These are phyloP conservation scores for Beauveria scarabaeidicola DNA, from an alignment of 2,329 filamentous ascomycete genomes.

Conservation along the genomic window DNA sequence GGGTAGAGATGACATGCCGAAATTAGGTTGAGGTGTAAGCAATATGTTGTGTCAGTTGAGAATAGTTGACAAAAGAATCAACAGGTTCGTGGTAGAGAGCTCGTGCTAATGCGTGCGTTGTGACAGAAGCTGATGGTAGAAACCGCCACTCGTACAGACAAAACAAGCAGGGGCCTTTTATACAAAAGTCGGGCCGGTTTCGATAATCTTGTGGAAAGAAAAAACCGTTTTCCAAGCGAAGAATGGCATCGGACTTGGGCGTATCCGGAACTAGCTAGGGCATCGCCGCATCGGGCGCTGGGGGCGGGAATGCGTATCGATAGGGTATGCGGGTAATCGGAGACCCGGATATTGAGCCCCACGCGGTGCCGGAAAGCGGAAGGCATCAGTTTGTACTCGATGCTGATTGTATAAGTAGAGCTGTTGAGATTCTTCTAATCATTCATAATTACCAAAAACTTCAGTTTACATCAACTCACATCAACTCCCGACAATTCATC, in stretches of 20 bases:
- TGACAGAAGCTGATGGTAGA: neutral
- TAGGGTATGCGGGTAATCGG: constrained; percentile 8
- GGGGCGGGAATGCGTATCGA: neutral
- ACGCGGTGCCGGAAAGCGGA: neutral
- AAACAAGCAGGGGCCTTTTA: neutral
- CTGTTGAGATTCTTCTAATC: neutral
- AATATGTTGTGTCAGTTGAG: too few relatives aligned
- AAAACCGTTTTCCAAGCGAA: too few relatives aligned
- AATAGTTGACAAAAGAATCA: too few relatives aligned
- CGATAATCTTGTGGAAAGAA: too few relatives aligned
- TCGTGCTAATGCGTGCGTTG: neutral
- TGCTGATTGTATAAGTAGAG: neutral
- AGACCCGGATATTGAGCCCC: neutral
- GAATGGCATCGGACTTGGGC: too few relatives aligned
- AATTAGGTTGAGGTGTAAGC: neutral
- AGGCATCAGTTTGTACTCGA: neutral
- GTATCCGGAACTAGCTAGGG: too few relatives aligned
- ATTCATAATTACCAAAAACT: neutral
- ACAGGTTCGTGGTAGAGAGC: neutral
- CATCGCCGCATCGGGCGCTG: neutral
- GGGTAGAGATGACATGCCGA: constrained; percentile 12
- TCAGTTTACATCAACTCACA: neutral
- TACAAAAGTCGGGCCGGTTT: neutral
- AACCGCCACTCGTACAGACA: neutral
- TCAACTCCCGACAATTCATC: neutral